Base-by-base conservation (phyloP, 768 basidiomycete genomes). In the Lactarius hengduanensis region DNA sequence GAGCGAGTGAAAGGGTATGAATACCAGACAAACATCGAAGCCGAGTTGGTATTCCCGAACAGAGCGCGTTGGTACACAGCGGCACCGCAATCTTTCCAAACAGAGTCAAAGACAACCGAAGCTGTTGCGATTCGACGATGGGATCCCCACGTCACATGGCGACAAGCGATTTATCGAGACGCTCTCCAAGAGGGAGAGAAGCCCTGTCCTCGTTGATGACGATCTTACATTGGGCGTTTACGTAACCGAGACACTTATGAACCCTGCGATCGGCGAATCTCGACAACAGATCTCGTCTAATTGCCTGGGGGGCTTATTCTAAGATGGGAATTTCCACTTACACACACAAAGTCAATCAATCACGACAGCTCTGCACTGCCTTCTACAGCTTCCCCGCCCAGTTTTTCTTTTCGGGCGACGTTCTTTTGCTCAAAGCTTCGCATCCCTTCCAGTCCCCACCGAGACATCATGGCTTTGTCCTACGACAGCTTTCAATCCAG, bases 371-470 rank as follows among this genome's bases (percentile, higher is more conserved):
- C 18, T 26, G 36, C 32, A 47, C 22, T 22, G 28, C 18, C 57
- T 18, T 62, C 61, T 32, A 32, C 22, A 26, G 56, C 22, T 45
- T 32, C 67, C 2, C 40, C 26, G 32, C 73, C 74, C n/a, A 72
- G 62, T 26, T 72, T 79, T 74, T 87, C 87, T 72, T 85, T 86
- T 63, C 76, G 77, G 26, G 82, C 83, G 40, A 91, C 84, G 66
- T 78, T 81, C 26, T 76, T 73, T 72, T 94, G 89, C 74, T 92
- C 90, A 76, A 98, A 98, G 73, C 91, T 94, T 63, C 80, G 81
- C 92, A 97, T 94, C 38, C 96, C 96, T 68, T 89, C 81, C 36
- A 98, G 80, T 38, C 96, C 96, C 95, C 94, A 97, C 53, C 94
- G 85, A 5, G 77, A 80, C 86, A 98, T 91, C 94, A 98, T 92